Percentiles rank a stretch among this genome's conserved stretches.
Conservation (phyloP, 129 eudicot species). For the Helianthus tuberosus region DNA sequence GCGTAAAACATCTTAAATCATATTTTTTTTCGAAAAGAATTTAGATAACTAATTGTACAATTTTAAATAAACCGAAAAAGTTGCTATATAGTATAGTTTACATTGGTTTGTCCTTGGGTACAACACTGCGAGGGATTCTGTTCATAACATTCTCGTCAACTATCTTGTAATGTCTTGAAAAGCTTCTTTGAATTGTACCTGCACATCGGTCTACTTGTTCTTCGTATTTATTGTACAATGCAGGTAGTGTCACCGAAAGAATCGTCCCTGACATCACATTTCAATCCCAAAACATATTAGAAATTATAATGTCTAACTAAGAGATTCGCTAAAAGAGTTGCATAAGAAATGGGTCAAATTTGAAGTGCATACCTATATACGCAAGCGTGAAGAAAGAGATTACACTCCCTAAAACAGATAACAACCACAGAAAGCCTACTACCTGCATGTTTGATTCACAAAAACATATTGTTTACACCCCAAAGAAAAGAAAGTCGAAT, state of each 20-base stretch:
- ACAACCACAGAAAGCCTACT: constrained; percentile 86
- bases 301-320: not conserved
- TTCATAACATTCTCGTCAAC: constrained; percentile 75
- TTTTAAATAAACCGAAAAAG: not conserved
- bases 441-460: constrained; percentile 53
- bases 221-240: constrained; percentile 77
- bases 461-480: constrained; percentile 14
- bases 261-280: constrained; percentile 61
- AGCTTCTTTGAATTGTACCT: constrained; percentile 60
- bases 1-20: too few species aligned
- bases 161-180: constrained; percentile 75
- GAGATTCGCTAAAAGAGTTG: not conserved
- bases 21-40: too few species aligned
- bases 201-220: constrained; percentile 61
- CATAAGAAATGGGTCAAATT: not conserved
- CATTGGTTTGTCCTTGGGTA: constrained; percentile 58
- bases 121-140: constrained; percentile 51
- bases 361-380: constrained; percentile 67
- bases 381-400: constrained; percentile 85
- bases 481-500: constrained; percentile 2
- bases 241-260: constrained; percentile 75
- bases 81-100: constrained; percentile 3
- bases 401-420: constrained; percentile 84
- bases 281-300: constrained; percentile 10
- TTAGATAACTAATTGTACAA: too few species aligned